Evolutionary conservation across 2,329 filamentous ascomycete genomes (phyloP).

Genomic region (Chrysosporium queenslandicum): DNA sequence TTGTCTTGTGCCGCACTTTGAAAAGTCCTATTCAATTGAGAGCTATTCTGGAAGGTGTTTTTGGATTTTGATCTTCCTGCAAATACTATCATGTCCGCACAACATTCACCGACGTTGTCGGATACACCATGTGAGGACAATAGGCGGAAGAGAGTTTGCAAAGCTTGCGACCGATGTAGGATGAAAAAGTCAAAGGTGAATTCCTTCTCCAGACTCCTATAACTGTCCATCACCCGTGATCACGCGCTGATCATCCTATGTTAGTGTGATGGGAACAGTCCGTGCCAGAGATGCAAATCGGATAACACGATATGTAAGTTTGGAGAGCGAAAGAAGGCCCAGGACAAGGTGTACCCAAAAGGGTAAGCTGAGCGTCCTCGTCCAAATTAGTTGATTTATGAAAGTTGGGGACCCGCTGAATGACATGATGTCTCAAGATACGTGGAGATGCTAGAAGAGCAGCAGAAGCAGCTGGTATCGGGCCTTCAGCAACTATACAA

Average conservation of each 20-base stretch:
- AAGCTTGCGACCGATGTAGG: conserved; percentile 56
- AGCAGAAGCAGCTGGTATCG: conserved; percentile 52
- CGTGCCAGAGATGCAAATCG: conserved; percentile 52
- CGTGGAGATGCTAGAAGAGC: conserved; percentile 58
- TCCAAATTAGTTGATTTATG: conserved; percentile 8
- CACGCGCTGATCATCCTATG: conserved; percentile 11
- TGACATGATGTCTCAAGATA: conserved; percentile 37
- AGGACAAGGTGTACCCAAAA: conserved; percentile 60
- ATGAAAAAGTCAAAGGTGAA: conserved; percentile 56
- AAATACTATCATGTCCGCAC: not conserved
- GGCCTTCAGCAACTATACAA: conserved; percentile 53
- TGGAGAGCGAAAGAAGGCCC: conserved; percentile 55
- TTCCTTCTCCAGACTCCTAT: not conserved
- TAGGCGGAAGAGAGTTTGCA: conserved; percentile 49
- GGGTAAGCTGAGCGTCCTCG: conserved; percentile 39
- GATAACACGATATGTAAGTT: conserved; percentile 58
- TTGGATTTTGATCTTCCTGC: not conserved
- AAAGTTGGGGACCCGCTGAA: not conserved
- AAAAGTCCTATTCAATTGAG: not conserved
- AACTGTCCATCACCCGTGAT: not conserved
- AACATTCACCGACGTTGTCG: not conserved
- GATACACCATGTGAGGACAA: not conserved
- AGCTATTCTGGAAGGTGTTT: not conserved
- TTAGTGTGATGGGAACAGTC: conserved; percentile 52
- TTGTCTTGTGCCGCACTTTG: not conserved